Conservation (phyloP, 106 monocot genomes). For the Agapanthus africanus region DNA sequence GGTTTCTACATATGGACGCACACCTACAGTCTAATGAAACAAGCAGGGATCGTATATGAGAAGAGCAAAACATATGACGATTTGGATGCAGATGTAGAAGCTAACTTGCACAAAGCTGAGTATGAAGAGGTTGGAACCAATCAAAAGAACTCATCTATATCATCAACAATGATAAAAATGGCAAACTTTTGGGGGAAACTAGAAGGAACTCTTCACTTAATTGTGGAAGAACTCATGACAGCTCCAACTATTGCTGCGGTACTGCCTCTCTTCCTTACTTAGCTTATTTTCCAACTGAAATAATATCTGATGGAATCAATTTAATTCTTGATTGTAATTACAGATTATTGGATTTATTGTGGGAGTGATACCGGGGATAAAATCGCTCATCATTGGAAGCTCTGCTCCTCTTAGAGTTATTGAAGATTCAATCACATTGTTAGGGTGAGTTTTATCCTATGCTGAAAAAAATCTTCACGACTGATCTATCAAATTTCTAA, state of each 20-base stretch:
- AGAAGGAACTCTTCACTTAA: constrained; percentile 14
- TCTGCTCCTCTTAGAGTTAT: constrained; percentile 35
- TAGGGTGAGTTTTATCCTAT: constrained; percentile 30
- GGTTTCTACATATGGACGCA: constrained; percentile 77
- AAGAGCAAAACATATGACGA: background rate
- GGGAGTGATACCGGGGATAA: constrained; percentile 38
- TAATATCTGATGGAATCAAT: background rate
- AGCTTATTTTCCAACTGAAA: background rate
- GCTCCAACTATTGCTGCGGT: constrained; percentile 57
- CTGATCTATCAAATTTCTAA: background rate
- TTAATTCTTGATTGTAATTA: too few species aligned
- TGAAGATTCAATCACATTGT: constrained; percentile 24
- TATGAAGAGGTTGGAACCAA: constrained; percentile 2
- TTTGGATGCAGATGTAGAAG: background rate
- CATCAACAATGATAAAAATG: background rate
- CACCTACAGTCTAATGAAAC: constrained; percentile 55
- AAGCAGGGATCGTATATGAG: background rate
- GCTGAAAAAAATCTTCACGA: background rate
- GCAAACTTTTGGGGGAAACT: background rate
- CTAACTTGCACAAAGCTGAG: background rate
- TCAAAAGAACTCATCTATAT: background rate
- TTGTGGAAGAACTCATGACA: constrained; percentile 30
- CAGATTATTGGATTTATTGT: constrained; percentile 34
- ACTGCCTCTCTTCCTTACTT: background rate
- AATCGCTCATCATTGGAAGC: constrained; percentile 30